These are phyloP conservation scores for Auricularia sp. DNA, from an alignment of 768 basidiomycete genomes.

Conservation along the genomic window DNA sequence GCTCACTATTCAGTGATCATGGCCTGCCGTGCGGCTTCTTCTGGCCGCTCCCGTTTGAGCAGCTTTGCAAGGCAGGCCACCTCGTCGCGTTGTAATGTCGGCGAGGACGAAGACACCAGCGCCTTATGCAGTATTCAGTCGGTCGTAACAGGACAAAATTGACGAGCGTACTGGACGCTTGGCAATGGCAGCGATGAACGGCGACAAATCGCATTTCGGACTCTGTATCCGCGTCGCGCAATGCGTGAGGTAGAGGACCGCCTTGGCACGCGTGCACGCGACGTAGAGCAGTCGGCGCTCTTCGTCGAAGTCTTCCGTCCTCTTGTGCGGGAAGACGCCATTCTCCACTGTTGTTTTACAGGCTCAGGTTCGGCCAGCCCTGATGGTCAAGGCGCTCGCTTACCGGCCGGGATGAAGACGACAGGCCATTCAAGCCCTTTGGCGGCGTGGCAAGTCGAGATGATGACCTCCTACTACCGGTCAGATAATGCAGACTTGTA, in stretches of 20 bases:
- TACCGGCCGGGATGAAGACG: conserved; percentile 68
- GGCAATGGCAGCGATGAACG: conserved; percentile 42
- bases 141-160: conserved; percentile 11
- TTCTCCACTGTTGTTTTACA: conserved; percentile 42
- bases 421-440: conserved; percentile 92
- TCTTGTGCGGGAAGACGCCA: conserved; percentile 66
- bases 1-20: conserved; percentile 38
- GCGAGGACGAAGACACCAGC: conserved; percentile 36
- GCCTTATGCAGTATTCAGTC: conserved; percentile 7
- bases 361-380: too few species aligned
- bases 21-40: conserved; percentile 31
- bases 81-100: conserved; percentile 32
- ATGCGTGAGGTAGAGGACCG: conserved; percentile 50
- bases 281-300: conserved; percentile 82
- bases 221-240: conserved; percentile 26
- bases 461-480: conserved; percentile 56
- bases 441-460: conserved; percentile 80
- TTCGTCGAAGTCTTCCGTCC: conserved; percentile 67
- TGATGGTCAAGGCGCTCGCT: background rate
- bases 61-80: conserved; percentile 44
- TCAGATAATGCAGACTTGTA: background rate
- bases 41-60: conserved; percentile 34
- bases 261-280: conserved; percentile 78
- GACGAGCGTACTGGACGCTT: conserved; percentile 30
- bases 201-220: conserved; percentile 29